Percentiles rank a stretch among this genome's conserved stretches.
phyloP scores from a whole-genome alignment of 352 stramenopile genomes.

The Thalassiosira mediterranea region DNA sequence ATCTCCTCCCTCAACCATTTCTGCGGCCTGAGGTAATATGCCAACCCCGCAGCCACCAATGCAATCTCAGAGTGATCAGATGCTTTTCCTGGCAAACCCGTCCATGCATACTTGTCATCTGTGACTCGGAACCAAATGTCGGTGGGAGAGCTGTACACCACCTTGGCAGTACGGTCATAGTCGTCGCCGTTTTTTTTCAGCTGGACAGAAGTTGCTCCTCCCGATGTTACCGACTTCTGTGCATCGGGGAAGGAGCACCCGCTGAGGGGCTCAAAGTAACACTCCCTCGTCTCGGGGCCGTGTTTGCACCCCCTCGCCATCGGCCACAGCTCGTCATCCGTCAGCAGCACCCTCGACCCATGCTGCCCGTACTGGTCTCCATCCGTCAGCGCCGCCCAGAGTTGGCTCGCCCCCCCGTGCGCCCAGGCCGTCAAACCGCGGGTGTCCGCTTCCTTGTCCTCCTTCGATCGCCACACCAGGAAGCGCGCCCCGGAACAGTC shows the following conservation, averaged over 20 bases:
- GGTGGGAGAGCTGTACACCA: constrained; percentile 26
- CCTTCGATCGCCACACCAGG: constrained; percentile 29
- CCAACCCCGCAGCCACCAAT: constrained; percentile 32
- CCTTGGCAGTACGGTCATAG: constrained; percentile 36
- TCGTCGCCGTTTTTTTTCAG: constrained; percentile 25
- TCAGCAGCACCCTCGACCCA: constrained; percentile 32
- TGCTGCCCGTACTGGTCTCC: constrained; percentile 25
- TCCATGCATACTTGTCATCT: constrained; percentile 28
- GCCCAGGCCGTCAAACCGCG: constrained; percentile 40
- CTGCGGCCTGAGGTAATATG: constrained; percentile 44
- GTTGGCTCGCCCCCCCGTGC: constrained; percentile 20
- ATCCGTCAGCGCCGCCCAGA: constrained; percentile 40
- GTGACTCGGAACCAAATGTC: constrained; percentile 26
- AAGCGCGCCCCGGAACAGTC: constrained; percentile 41
- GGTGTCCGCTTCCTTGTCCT: constrained; percentile 28
- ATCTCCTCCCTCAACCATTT: constrained; percentile 36
- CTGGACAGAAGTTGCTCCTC: not conserved
- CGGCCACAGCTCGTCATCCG: constrained; percentile 36
- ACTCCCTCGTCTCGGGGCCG: constrained; percentile 44
- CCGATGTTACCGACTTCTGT: constrained; percentile 2
- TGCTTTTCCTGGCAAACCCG: constrained; percentile 14
- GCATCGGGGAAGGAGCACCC: constrained; percentile 34
- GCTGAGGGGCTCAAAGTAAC: constrained; percentile 42
- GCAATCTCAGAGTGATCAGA: constrained; percentile 20
- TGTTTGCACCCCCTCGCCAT: constrained; percentile 42